These are phyloP conservation scores for Corylus americana DNA, from an alignment of 306 rosid species.

Conservation along the genomic window DNA sequence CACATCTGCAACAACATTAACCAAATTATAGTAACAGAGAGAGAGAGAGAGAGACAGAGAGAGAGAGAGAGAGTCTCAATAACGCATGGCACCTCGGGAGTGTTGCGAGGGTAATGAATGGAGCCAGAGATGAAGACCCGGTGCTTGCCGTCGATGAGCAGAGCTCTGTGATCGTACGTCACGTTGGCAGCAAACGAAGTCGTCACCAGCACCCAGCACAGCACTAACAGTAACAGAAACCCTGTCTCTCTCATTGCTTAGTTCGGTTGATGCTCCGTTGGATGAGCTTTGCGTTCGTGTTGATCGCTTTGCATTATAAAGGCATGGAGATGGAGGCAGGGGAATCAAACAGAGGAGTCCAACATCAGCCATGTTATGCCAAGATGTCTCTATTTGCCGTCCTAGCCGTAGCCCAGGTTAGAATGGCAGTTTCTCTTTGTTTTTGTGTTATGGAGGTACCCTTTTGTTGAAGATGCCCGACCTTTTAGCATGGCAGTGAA, in stretches of 20 bases:
- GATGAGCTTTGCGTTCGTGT: constrained; percentile 2
- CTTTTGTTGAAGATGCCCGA: no score
- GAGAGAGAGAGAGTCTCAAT: not conserved
- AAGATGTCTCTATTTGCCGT: no score
- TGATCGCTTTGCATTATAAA: constrained; percentile 42
- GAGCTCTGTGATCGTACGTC: constrained; percentile 79
- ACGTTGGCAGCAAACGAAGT: constrained; percentile 55
- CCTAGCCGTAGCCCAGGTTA: no score
- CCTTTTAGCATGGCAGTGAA: no score
- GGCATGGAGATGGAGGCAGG: constrained; percentile 22
- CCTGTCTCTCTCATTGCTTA: constrained; percentile 44
- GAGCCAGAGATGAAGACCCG: constrained; percentile 82
- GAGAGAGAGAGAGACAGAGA: not conserved
- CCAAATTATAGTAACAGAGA: constrained; percentile 4
- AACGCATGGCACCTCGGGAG: constrained; percentile 58
- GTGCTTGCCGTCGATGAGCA: constrained; percentile 81
- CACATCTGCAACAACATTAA: constrained; percentile 68
- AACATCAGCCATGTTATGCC: no score
- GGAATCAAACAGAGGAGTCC: constrained; percentile 20
- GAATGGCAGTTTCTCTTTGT: no score
- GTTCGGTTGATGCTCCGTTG: not conserved
- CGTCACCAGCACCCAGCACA: constrained; percentile 43
- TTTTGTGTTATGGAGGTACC: no score
- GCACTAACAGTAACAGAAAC: constrained; percentile 25
- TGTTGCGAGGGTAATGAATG: constrained; percentile 95